Evolutionary conservation across 1,284 basidiomycete genomes (phyloP).

Genomic region (Tylopilus sp.): DNA sequence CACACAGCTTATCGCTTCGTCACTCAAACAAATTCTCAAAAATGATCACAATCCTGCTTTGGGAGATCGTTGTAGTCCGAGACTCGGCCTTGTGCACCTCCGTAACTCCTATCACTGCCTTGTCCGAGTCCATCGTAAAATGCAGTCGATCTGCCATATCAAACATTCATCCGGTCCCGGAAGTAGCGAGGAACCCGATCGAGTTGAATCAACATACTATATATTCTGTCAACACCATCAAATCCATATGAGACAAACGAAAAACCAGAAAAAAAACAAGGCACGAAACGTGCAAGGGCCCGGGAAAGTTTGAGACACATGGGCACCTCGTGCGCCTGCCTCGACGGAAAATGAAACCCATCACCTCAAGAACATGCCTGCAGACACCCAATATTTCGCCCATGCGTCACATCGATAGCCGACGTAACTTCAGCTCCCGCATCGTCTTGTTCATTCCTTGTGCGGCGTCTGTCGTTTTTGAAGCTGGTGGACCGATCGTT

Average conservation of each 20-base stretch:
- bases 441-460: constrained; percentile 28
- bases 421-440: constrained; percentile 18
- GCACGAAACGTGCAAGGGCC: too few relatives aligned
- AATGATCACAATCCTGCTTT: too few relatives aligned
- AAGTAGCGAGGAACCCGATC: too few relatives aligned
- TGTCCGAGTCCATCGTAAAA: too few relatives aligned
- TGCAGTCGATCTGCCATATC: too few relatives aligned
- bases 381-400: constrained; percentile 29
- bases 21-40: constrained; percentile 6
- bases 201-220: too few relatives aligned
- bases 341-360: constrained; percentile 6
- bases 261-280: not conserved
- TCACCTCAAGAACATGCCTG: constrained; percentile 20
- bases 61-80: too few relatives aligned
- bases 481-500: constrained; percentile 12
- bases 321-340: constrained; percentile 24
- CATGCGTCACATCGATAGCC: constrained; percentile 23
- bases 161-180: too few relatives aligned
- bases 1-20: too few relatives aligned
- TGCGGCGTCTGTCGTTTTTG: constrained; percentile 12
- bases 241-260: constrained; percentile 12
- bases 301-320: not conserved
- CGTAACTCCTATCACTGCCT: too few relatives aligned
- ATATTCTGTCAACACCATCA: too few relatives aligned
- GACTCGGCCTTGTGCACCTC: too few relatives aligned